These are phyloP conservation scores for Colletotrichum plurivorum DNA, from an alignment of 2,329 filamentous ascomycete genomes.

Conservation along the genomic window DNA sequence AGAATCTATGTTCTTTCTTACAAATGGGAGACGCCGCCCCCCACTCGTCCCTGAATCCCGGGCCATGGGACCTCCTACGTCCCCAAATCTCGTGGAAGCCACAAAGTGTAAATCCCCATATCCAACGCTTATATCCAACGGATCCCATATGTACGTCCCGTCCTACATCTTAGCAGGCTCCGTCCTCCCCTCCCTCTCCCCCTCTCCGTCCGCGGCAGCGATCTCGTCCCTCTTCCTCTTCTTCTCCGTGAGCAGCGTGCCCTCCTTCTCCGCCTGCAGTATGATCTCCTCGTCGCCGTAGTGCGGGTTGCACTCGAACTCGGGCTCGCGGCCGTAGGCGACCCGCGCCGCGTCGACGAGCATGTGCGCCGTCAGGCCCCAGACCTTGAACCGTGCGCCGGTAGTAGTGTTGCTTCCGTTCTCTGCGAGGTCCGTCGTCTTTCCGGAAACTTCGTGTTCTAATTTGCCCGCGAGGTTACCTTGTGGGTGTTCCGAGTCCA, in stretches of 20 bases:
- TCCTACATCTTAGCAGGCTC: constrained; percentile 40
- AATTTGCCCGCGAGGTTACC: constrained; percentile 49
- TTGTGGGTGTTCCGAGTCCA: constrained; percentile 54
- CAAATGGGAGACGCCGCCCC: not conserved
- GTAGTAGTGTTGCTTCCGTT: too few relatives aligned
- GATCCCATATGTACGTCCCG: not conserved
- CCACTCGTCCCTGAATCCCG: not conserved
- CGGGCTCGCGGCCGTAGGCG: constrained; percentile 85
- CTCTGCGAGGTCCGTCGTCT: too few relatives aligned
- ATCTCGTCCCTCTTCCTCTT: constrained; percentile 46
- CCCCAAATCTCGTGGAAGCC: too few relatives aligned
- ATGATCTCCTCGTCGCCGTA: constrained; percentile 70
- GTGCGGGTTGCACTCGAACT: constrained; percentile 79
- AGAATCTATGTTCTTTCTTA: constrained; percentile 22
- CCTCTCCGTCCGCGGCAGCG: constrained; percentile 46
- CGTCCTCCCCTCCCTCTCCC: constrained; percentile 40
- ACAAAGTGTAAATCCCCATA: too few relatives aligned
- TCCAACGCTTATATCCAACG: too few relatives aligned
- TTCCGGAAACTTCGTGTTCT: not conserved
- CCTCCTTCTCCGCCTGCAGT: constrained; percentile 58
- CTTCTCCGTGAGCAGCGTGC: constrained; percentile 60
- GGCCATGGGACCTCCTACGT: too few relatives aligned
- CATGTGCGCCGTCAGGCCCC: constrained; percentile 95
- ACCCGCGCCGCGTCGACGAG: constrained; percentile 89
- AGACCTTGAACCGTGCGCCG: constrained; percentile 81